These are phyloP conservation scores for Hirschioporus abietinus DNA, from an alignment of 768 basidiomycete species.

Conservation along the genomic window DNA sequence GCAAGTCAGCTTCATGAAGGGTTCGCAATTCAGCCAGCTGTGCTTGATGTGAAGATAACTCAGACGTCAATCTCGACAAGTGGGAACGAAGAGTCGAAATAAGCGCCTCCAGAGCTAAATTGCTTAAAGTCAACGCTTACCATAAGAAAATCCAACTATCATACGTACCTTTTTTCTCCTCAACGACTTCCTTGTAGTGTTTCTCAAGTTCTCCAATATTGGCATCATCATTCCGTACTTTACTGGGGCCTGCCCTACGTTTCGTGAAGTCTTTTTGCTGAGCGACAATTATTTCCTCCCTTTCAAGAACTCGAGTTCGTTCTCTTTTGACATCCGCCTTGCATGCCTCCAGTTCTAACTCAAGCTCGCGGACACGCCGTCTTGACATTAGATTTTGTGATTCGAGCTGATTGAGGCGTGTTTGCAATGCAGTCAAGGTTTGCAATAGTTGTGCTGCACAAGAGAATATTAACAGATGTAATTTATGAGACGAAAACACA, in stretches of 20 bases:
- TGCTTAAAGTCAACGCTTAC: constrained; percentile 12
- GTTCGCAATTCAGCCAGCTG: constrained; percentile 61
- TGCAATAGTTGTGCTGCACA: constrained; percentile 52
- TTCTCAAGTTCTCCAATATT: constrained; percentile 18
- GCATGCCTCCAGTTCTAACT: constrained; percentile 79
- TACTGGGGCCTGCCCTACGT: neutral
- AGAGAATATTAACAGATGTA: constrained; percentile 6
- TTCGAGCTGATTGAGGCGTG: constrained; percentile 68
- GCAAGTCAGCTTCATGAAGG: constrained; percentile 58
- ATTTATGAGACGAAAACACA: neutral
- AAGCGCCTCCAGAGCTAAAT: constrained; percentile 77
- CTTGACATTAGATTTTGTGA: constrained; percentile 79
- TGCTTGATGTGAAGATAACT: constrained; percentile 71
- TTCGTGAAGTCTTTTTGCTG: constrained; percentile 23
- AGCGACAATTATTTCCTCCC: constrained; percentile 39
- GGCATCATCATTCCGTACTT: neutral
- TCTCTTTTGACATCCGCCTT: constrained; percentile 73
- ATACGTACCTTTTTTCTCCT: constrained; percentile 78
- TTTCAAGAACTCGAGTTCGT: constrained; percentile 56
- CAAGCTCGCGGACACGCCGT: constrained; percentile 79
- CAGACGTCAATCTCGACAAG: constrained; percentile 69
- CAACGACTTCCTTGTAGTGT: constrained; percentile 71
- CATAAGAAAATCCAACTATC: neutral
- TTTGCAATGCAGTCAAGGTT: constrained; percentile 58
- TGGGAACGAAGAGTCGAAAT: constrained; percentile 70